Evolutionary conservation across 768 basidiomycete species (phyloP).

Genomic region (Tylopilus vinaceipallidus): DNA sequence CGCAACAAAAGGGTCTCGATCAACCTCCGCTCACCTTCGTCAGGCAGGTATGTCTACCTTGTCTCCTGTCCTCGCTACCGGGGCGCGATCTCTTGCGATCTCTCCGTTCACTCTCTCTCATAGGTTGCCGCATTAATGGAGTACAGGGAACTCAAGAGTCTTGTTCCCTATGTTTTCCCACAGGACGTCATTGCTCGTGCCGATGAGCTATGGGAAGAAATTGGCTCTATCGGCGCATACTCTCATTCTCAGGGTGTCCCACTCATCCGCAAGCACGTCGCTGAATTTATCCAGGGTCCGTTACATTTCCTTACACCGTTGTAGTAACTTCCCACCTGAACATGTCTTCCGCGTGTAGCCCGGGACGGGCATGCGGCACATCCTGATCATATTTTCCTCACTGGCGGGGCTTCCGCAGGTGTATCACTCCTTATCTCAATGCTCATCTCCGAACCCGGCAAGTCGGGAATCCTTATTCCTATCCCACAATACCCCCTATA

Average conservation of each 20-base stretch:
- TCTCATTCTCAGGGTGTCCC: constrained; percentile 93
- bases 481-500: constrained; percentile 99
- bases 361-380: constrained; percentile 87
- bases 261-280: constrained; percentile 82
- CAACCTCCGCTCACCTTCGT: constrained; percentile 91
- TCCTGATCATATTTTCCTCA: constrained; percentile 89
- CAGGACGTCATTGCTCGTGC: constrained; percentile 83
- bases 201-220: constrained; percentile 73
- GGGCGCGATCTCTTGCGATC: neutral
- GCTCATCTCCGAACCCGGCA: constrained; percentile 61
- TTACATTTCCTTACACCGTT: neutral
- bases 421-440: constrained; percentile 85
- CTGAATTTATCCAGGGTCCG: constrained; percentile 84
- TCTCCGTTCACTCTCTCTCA: constrained; percentile 2
- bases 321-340: constrained; percentile 6
- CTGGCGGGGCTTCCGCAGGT: constrained; percentile 90
- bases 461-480: constrained; percentile 84
- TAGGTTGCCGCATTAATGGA: constrained; percentile 91
- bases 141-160: constrained; percentile 79
- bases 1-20: constrained; percentile 92
- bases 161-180: constrained; percentile 80
- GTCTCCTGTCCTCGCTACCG: too few species aligned
- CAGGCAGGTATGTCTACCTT: constrained; percentile 76
- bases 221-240: constrained; percentile 93
- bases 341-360: constrained; percentile 41